Base-by-base conservation (phyloP, 208 protist species). In the Blechomonas ayalai region DNA sequence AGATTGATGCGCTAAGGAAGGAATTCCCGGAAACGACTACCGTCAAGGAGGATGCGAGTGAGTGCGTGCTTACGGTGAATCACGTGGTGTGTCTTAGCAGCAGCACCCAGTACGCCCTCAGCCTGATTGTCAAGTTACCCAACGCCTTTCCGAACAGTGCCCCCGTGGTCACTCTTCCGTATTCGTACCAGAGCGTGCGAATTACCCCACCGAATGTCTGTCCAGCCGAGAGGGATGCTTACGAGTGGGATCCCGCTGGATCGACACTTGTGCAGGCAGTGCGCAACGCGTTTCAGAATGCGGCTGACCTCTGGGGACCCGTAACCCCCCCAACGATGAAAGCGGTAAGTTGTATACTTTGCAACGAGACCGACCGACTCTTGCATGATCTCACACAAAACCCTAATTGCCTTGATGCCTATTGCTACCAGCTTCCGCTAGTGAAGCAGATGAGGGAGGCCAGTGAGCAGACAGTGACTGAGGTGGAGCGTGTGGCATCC, bases 401-500 rank as follows among this genome's bases (percentile, higher is more conserved):
- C 52, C 66, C 79, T 2, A 89, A 82, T 56, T 87, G 77, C 42
- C 74, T 86, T 0, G 84, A 92, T 41, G 74, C 77, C n/a, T 92
- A 86, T 49, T 73, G 69, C 39, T 84, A 92, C 49, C 84, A 92
- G 44, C 50, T 89, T 36, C 80, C 84, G 3, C 71, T 87, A 28
- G 56, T 82, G 34, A 92, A 92, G 56, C 48, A 60, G 37, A 82
- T 92, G 63, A 76, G 84, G 2, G 66, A 88, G 23, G 71, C 62
- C 7, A 67, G 66, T 20, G 19, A 45, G 19, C 67, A 82, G 23
- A 80, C 69, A 0, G 42, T 83, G n/a, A 39, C 58, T 16, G 73
- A 86, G 18, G 60, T 89, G 25, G 73, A 86, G 40, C 59, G 64
- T 2, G 61, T 78, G 3, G 75, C 73, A 15, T 58, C 66, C 8